phyloP scores from a whole-genome alignment of 345 rosid genomes.

The Brassica nigra region DNA sequence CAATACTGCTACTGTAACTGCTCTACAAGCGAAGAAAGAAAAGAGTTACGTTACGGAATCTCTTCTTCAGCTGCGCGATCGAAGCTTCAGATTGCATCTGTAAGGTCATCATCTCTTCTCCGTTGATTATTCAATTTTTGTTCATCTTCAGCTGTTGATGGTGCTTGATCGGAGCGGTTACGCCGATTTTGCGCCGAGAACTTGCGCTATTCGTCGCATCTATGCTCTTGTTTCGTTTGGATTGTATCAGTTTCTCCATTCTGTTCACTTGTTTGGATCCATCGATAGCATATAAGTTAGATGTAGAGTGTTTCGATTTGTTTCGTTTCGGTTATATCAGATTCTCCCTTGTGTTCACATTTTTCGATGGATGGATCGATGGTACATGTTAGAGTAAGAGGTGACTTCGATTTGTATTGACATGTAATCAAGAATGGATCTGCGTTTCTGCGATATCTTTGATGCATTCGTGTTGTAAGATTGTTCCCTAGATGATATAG shows the following conservation, averaged over 20 bases:
- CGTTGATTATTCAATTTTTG: neutral
- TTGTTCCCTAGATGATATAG: neutral
- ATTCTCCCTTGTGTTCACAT: no score
- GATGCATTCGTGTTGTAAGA: neutral
- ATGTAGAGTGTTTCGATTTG: neutral
- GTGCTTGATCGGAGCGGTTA: neutral
- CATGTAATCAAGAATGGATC: conserved; percentile 10
- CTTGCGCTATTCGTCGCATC: neutral
- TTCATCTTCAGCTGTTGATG: neutral
- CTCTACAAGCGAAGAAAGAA: neutral
- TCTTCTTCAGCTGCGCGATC: conserved; percentile 28
- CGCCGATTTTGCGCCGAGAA: neutral
- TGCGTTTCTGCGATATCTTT: conserved; percentile 5
- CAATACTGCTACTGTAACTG: conserved; percentile 36
- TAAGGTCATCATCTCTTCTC: conserved; percentile 23
- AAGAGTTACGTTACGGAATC: conserved; percentile 13
- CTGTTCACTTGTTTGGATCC: neutral
- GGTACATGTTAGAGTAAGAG: no score
- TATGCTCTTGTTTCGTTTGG: neutral
- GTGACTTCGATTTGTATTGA: no score
- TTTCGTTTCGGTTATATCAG: no score
- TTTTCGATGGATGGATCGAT: no score
- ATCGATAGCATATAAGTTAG: neutral
- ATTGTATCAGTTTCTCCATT: neutral
- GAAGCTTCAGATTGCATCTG: conserved; percentile 26